phyloP scores from a whole-genome alignment of 2,329 filamentous ascomycete species.

The Colletotrichum coccodes region DNA sequence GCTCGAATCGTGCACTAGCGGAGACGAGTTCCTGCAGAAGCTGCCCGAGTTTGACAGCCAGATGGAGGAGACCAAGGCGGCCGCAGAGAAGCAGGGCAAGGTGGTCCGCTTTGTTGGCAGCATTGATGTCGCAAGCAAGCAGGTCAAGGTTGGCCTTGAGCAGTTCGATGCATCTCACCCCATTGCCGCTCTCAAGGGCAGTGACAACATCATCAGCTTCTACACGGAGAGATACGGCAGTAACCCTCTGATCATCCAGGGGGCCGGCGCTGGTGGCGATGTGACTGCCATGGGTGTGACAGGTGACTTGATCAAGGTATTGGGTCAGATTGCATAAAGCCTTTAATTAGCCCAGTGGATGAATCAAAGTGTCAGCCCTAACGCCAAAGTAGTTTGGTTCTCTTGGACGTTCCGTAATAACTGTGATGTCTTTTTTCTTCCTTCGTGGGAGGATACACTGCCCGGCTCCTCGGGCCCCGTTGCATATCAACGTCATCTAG shows the following conservation, averaged over 20 bases:
- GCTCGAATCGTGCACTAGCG: conserved; percentile 79
- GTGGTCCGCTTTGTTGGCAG: conserved; percentile 95
- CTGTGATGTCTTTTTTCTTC: not conserved
- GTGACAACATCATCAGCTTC: conserved; percentile 99
- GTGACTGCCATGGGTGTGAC: conserved; percentile 98
- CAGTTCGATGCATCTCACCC: conserved; percentile 88
- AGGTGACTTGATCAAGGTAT: conserved; percentile 89
- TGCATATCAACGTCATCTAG: not conserved
- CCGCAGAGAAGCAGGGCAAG: conserved; percentile 88
- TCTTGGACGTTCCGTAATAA: not conserved
- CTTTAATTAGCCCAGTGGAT: not conserved
- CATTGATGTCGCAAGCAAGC: conserved; percentile 83
- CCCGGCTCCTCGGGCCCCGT: not conserved
- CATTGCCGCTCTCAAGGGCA: conserved; percentile 94
- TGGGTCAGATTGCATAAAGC: conserved; percentile 72
- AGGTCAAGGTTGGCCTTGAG: conserved; percentile 92
- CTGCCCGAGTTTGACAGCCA: conserved; percentile 85
- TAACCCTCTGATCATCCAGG: conserved; percentile 94
- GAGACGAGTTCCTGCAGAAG: conserved; percentile 85
- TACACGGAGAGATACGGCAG: conserved; percentile 94
- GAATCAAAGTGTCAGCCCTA: not conserved
- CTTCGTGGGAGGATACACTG: not conserved
- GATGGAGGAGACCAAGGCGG: conserved; percentile 89
- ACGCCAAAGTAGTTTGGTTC: not conserved
- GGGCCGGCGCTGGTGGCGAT: conserved; percentile 91